Conservation (phyloP, 306 rosid genomes). For the Calophaca sinica region DNA sequence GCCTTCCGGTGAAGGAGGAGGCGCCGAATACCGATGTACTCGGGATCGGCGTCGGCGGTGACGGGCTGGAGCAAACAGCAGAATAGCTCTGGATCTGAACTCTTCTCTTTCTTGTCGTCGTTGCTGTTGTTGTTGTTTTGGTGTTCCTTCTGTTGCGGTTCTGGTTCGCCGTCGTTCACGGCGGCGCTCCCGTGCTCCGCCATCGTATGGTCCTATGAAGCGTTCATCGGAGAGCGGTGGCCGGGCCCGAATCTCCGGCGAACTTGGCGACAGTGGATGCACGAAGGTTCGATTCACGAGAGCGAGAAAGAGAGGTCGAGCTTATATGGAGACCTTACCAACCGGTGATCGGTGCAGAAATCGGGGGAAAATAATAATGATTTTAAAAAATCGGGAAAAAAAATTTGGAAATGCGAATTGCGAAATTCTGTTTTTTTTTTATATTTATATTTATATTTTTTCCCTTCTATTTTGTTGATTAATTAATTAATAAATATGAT, state of each 20-base stretch:
- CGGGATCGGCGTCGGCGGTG: conserved; percentile 60
- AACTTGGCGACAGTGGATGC: conserved; percentile 25
- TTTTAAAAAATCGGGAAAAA: neutral
- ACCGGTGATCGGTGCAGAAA: conserved; percentile 44
- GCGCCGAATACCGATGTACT: conserved; percentile 80
- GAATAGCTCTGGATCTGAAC: conserved; percentile 70
- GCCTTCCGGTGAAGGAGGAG: conserved; percentile 77
- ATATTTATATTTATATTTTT: neutral
- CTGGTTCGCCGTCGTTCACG: conserved; percentile 45
- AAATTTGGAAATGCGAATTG: neutral
- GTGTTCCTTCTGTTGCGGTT: conserved; percentile 32
- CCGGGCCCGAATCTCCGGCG: conserved; percentile 44
- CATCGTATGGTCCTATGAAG: conserved; percentile 49
- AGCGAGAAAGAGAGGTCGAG: conserved; percentile 7
- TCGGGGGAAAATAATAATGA: neutral
- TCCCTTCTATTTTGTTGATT: neutral
- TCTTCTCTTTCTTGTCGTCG: conserved; percentile 40
- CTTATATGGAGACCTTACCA: conserved; percentile 9
- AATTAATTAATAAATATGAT: neutral
- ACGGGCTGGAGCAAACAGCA: conserved; percentile 82
- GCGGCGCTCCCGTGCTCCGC: conserved; percentile 52
- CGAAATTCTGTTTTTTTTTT: neutral
- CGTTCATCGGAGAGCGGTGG: conserved; percentile 56
- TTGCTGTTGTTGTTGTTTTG: conserved; percentile 2
- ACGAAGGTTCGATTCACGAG: neutral